Conservation (phyloP, 768 basidiomycete species). For the Psilocybe subaeruginosa region DNA sequence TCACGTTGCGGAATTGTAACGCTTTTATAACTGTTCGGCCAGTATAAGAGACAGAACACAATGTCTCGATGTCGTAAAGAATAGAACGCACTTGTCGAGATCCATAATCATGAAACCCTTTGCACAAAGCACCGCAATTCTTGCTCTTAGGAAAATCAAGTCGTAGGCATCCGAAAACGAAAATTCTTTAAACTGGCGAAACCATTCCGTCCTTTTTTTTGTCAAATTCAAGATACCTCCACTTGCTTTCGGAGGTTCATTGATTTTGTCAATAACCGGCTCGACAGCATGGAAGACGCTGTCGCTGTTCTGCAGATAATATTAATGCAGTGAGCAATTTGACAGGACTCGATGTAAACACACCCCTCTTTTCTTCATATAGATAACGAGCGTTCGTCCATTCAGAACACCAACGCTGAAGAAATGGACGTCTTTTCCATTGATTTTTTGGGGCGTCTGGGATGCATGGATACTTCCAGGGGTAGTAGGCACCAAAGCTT, state of each 20-base stretch:
- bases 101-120: constrained; percentile 99
- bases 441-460: constrained; percentile 88
- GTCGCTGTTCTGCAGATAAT: constrained; percentile 42
- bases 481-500: constrained; percentile 91
- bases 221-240: constrained; percentile 63
- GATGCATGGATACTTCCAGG: constrained; percentile 66
- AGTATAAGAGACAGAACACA: not conserved
- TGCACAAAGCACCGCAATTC: constrained; percentile 88
- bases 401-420: constrained; percentile 91
- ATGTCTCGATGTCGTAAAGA: not conserved
- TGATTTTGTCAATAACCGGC: constrained; percentile 86
- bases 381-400: constrained; percentile 88
- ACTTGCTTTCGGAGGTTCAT: constrained; percentile 67
- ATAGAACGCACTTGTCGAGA: constrained; percentile 71
- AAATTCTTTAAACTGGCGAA: constrained; percentile 88
- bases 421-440: constrained; percentile 91
- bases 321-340: not conserved
- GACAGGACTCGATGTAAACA: constrained; percentile 11
- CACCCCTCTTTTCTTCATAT: constrained; percentile 94
- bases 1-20: constrained; percentile 87
- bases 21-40: constrained; percentile 65
- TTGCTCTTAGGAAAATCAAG: constrained; percentile 87
- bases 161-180: constrained; percentile 87
- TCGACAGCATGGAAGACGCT: constrained; percentile 94
- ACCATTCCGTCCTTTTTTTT: constrained; percentile 83